Evolutionary conservation across 352 stramenopile genomes (phyloP).

Genomic region (Peronosclerospora sorghi): DNA sequence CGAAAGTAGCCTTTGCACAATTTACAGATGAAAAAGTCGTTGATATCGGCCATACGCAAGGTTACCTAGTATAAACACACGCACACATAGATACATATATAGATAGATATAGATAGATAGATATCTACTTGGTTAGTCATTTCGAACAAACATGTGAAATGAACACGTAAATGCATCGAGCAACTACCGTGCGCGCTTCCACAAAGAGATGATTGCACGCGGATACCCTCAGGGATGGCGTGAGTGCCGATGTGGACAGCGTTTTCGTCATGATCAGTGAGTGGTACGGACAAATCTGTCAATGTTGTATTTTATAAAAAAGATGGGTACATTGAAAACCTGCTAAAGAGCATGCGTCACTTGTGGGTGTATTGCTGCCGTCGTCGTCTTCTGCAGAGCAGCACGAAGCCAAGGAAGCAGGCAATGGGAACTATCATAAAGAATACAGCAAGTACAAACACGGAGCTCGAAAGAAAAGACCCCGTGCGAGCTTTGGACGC

Average conservation of each 20-base stretch:
- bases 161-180: neutral
- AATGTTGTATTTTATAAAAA: no score
- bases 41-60: slow-evolving; percentile 34
- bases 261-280: slow-evolving; percentile 7
- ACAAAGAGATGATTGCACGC: slow-evolving; percentile 22
- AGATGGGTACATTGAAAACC: neutral
- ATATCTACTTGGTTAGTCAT: no score
- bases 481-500: neutral
- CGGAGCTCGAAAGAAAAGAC: slow-evolving; percentile 14
- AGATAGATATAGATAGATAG: neutral
- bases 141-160: neutral
- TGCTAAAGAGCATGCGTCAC: neutral
- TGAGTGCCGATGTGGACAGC: slow-evolving; percentile 6
- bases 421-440: slow-evolving; percentile 15
- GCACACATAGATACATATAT: slow-evolving; percentile 3
- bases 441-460: slow-evolving; percentile 15
- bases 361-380: slow-evolving; percentile 4
- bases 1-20: slow-evolving; percentile 61
- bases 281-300: no score
- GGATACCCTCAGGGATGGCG: slow-evolving; percentile 13
- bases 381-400: slow-evolving; percentile 6
- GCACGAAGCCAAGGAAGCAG: slow-evolving; percentile 15
- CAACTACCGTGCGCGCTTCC: slow-evolving; percentile 28
- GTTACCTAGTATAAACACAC: slow-evolving; percentile 23
- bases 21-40: slow-evolving; percentile 48